phyloP scores from a whole-genome alignment of 169 alveolate species.

The Plasmodium relictum region DNA sequence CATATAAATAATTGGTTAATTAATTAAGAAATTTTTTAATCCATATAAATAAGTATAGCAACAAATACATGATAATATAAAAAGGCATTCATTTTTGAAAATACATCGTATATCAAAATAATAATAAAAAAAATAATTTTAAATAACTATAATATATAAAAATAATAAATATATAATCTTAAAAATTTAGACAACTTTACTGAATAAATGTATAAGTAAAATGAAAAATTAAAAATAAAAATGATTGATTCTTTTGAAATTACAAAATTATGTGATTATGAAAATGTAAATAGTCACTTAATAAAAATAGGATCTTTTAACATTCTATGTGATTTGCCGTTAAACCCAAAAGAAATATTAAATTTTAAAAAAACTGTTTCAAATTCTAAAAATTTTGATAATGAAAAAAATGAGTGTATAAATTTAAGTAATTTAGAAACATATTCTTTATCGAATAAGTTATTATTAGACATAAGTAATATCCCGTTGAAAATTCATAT shows the following conservation, averaged over 20 bases:
- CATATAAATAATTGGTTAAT: too few relatives aligned
- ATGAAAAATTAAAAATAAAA: background rate
- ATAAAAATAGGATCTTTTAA: conserved; percentile 62
- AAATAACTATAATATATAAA: too few relatives aligned
- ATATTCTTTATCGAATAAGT: conserved; percentile 19
- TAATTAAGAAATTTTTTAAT: too few relatives aligned
- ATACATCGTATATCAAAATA: too few relatives aligned
- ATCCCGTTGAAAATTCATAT: conserved; percentile 73
- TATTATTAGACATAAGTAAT: conserved; percentile 44
- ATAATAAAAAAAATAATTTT: too few relatives aligned
- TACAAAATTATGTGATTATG: conserved; percentile 33
- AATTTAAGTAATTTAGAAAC: conserved; percentile 39
- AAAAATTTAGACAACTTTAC: too few relatives aligned
- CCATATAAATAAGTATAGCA: too few relatives aligned
- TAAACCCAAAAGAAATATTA: conserved; percentile 40
- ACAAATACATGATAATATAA: too few relatives aligned
- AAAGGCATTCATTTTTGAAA: too few relatives aligned
- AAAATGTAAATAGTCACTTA: conserved; percentile 57
- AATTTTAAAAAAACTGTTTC: conserved; percentile 28
- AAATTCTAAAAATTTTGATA: background rate
- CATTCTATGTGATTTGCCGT: conserved; percentile 61
- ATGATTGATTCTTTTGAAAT: conserved; percentile 61
- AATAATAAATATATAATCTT: too few relatives aligned
- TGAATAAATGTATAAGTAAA: too few relatives aligned
- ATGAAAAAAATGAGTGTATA: conserved; percentile 17